Conservation (phyloP, 1,139 yeast genomes). For the Casaregolazyma lundiana region DNA sequence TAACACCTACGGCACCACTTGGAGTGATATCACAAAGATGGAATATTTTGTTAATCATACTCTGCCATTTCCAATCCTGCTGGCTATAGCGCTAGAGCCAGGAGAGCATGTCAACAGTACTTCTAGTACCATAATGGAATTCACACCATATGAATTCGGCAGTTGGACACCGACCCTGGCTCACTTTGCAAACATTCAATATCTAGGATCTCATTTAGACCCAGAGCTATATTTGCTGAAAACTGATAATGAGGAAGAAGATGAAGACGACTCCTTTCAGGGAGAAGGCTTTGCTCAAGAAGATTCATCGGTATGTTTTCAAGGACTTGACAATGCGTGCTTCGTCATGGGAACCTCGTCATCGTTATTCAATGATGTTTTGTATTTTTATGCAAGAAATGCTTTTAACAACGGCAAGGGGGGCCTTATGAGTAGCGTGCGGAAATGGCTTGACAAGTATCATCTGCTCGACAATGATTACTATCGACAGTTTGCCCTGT, state of each 20-base stretch:
- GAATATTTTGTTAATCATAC: constrained; percentile 49
- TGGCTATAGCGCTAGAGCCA: constrained; percentile 73
- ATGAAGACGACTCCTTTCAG: not conserved
- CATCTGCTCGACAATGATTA: constrained; percentile 12
- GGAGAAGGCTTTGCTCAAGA: constrained; percentile 8
- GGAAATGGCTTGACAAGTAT: constrained; percentile 8
- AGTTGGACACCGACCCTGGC: constrained; percentile 80
- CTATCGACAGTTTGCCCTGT: constrained; percentile 21
- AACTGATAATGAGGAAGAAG: constrained; percentile 1
- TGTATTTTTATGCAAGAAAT: constrained; percentile 17
- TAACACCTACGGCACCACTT: constrained; percentile 59
- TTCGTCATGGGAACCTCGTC: constrained; percentile 74
- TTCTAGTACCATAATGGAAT: constrained; percentile 72
- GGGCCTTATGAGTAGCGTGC: constrained; percentile 5
- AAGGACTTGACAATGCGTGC: constrained; percentile 73
- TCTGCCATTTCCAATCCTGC: constrained; percentile 82
- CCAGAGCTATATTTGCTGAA: constrained; percentile 58
- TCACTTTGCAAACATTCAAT: constrained; percentile 63
- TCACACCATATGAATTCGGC: constrained; percentile 80
- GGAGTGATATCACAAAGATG: constrained; percentile 55
- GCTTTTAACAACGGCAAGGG: constrained; percentile 12
- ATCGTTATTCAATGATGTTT: constrained; percentile 63
- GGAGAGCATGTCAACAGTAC: constrained; percentile 48
- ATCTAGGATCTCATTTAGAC: constrained; percentile 61
- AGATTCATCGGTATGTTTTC: constrained; percentile 40